Conservation (phyloP, 2,329 filamentous ascomycete genomes). For the Venturia aucupariae region DNA sequence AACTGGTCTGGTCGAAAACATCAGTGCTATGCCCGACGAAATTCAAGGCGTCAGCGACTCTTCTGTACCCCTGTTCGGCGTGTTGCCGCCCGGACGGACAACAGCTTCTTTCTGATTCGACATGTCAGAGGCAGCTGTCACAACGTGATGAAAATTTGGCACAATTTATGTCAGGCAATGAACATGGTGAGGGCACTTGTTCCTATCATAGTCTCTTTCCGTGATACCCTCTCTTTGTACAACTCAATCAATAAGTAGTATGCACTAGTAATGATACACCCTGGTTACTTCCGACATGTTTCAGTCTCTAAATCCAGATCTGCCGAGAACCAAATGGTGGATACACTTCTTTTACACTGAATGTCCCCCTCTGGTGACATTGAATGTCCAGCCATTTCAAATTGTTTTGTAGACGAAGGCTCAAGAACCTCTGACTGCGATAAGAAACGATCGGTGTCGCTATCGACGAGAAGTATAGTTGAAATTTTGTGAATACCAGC, state of each 20-base stretch:
- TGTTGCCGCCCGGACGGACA: not conserved
- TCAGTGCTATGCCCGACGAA: constrained; percentile 15
- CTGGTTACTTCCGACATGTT: too few relatives aligned
- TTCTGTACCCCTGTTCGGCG: constrained; percentile 28
- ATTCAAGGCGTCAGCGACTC: constrained; percentile 24
- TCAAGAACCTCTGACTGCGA: too few relatives aligned
- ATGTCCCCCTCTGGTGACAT: too few relatives aligned
- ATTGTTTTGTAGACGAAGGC: too few relatives aligned
- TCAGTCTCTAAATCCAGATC: too few relatives aligned
- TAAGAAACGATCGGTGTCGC: too few relatives aligned
- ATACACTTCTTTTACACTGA: too few relatives aligned
- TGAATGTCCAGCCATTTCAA: too few relatives aligned
- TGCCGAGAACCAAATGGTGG: too few relatives aligned
- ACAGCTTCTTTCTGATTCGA: not conserved
- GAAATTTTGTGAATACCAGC: too few relatives aligned
- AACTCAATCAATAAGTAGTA: not conserved
- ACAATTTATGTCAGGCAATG: not conserved
- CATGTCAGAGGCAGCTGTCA: not conserved
- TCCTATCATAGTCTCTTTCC: not conserved
- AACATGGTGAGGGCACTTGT: not conserved
- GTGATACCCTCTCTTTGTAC: not conserved
- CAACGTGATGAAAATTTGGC: too few relatives aligned
- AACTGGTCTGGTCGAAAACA: not conserved
- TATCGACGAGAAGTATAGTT: too few relatives aligned
- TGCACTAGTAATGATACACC: not conserved